A percentile compares a stretch with the other conserved stretches of the same genome.
Evolutionary conservation across 2,329 filamentous ascomycete species (phyloP).

Genomic region (Leptodontidium sp.): DNA sequence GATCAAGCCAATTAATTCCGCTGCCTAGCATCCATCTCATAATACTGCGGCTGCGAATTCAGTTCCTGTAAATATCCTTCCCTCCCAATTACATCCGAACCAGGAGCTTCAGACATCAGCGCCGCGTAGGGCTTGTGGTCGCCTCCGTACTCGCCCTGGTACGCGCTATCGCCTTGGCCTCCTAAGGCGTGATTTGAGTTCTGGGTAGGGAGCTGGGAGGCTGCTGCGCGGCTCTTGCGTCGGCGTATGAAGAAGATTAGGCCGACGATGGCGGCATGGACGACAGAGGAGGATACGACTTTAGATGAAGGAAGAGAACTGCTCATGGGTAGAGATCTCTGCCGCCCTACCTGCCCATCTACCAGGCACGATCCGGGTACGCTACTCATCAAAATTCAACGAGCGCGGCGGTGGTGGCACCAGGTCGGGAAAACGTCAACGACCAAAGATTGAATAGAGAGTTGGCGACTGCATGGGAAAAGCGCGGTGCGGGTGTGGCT

Average conservation of each 20-base stretch:
- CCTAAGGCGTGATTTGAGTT: neutral
- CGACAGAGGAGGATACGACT: too few species aligned
- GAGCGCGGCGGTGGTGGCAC: too few species aligned
- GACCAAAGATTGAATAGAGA: too few species aligned
- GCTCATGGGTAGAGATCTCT: too few species aligned
- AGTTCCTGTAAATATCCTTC: slow-evolving; percentile 6
- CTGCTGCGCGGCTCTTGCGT: slow-evolving; percentile 3
- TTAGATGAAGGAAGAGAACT: too few species aligned
- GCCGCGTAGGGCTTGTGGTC: slow-evolving; percentile 18
- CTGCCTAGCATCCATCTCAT: slow-evolving; percentile 14
- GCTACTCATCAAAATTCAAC: too few species aligned
- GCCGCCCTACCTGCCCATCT: too few species aligned
- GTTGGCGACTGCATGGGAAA: too few species aligned
- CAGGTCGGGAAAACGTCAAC: too few species aligned
- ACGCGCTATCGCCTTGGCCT: neutral
- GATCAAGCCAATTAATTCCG: slow-evolving; percentile 15
- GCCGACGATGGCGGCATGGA: slow-evolving; percentile 13
- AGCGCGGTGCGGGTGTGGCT: too few species aligned
- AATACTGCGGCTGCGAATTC: neutral
- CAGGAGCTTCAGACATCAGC: slow-evolving; percentile 19
- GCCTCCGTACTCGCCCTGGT: slow-evolving; percentile 17
- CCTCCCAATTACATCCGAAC: neutral
- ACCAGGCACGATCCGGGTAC: too few species aligned
- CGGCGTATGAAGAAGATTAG: slow-evolving; percentile 27
- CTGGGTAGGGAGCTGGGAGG: neutral